Evolutionary conservation across 257 asterid species (phyloP), one percentile per base, ranked within the genome.

Genomic region (Coffea canephora): DNA sequence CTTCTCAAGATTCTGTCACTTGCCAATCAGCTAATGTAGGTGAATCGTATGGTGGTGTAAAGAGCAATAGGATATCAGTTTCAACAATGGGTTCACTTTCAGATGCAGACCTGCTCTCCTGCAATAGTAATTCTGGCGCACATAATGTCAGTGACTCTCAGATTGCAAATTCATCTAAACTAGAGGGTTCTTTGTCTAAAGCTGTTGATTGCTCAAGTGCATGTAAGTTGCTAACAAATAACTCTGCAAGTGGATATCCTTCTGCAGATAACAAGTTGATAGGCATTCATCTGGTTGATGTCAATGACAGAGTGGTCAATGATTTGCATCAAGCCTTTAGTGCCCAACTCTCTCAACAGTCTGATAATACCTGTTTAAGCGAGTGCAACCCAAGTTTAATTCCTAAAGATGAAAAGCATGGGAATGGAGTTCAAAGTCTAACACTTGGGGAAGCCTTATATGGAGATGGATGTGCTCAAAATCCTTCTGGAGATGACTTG

Each of bases 401-500:
- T 76, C 85, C 78, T 21, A 87, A 85, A 27, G 83, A 84, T 55
- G 81, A 55, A 50, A 85, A 87, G 77, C 82, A 78, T 50, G 85
- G 81, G 36, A 70, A 69, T 62, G 89, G 81, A 78, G 78, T 57
- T 64, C 85, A 80, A 75, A 79, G 46, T 80, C 41, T 73, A 55
- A 69, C 76, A 18, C 39, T 70, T 72, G 81, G 75, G 61, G 75
- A 78, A 69, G 54, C 84, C 61, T 69, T 61, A 50, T 82, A 75
- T 50, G 91, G 83, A 67, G 93, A 86, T 81, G 78, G 80, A 8
- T 74, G 61, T 77, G 52, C 69, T 45, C 88, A 80, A 59, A 79
- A 84, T 65, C 84, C 73, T 41, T 80, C 91, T 0, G 93, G 98
- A 49, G 94, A 93, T 67, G 99, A 95, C 84, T 81, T 95, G 87